Base-by-base conservation (phyloP, 257 asterid genomes). In the Rubia yunnanensis region DNA sequence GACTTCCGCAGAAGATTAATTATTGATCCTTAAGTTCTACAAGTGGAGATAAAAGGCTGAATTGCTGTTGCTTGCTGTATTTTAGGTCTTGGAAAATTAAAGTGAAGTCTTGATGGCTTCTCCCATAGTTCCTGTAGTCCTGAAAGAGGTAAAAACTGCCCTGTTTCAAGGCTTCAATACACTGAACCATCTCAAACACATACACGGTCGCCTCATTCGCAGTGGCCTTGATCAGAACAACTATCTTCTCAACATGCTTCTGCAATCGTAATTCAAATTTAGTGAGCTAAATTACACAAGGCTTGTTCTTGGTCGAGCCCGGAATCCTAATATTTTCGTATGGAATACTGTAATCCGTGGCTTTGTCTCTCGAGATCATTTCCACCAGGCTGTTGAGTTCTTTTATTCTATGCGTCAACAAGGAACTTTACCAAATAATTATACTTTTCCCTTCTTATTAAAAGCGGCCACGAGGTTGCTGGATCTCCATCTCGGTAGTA, bases 281-380 rank as follows among this genome's bases (percentile, higher is more conserved):
- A 73, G 76, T 64, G 63, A 74, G 49, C 74, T 80, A 35, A 54
- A 54, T 67, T 80, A 77, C 28, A 77, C 85, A 38, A 49, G 68
- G 5, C 74, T 72, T 53, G 22, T 77, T 30, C 77, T 80, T 58
- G 38, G 24, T 71, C 76, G 67, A 55, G 58, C 76, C 59, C 61
- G 28, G 30, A 61, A 65, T 20, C 85, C 85, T 41, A 80, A 77
- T 65, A 66, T 77, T 49, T 77, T 74, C 53, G 31, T 77, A 9
- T 80, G 78, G 78, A 80, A 80, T 67, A 77, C 85, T 10, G 61
- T 73, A 59, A 72, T 80, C 5, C 78, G 78, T 28, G 85, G 85
- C 20, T 64, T 80, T 4, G 80, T 80, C 41, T 68, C 73, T 30
- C 65, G 75, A 66, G 72, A 77, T 17, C 66, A 73, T 60, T 77